Conservation (phyloP, 2,329 filamentous ascomycete genomes). For the Aspergillus tanneri region DNA sequence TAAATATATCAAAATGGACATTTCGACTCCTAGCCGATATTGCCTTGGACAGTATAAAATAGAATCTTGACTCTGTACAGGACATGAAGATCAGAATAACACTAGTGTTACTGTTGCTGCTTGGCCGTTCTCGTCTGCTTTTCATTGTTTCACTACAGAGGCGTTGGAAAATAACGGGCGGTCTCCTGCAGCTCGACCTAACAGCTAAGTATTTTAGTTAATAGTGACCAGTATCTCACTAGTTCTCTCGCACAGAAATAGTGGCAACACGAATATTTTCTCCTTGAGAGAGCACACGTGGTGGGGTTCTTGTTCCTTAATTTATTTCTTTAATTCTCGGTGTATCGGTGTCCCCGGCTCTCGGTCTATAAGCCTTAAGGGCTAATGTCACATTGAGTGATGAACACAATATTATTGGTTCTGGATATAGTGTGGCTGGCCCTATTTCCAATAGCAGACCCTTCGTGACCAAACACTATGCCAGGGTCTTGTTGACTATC, state of each 20-base stretch:
- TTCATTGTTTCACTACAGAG: slow-evolving; percentile 34
- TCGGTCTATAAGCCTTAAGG: slow-evolving; percentile 2
- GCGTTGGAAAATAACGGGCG: slow-evolving; percentile 35
- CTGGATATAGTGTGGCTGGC: slow-evolving; percentile 18
- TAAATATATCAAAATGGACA: no score
- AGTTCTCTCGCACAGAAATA: background rate
- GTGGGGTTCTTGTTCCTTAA: slow-evolving; percentile 14
- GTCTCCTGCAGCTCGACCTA: slow-evolving; percentile 32
- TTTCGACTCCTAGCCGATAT: no score
- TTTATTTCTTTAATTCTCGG: slow-evolving; percentile 7
- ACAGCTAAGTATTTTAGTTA: slow-evolving; percentile 15
- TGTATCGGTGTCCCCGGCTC: background rate
- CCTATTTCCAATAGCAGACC: slow-evolving; percentile 18
- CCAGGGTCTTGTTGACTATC: slow-evolving; percentile 1
- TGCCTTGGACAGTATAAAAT: background rate
- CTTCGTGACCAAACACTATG: slow-evolving; percentile 13
- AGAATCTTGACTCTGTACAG: background rate
- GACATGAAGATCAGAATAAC: background rate
- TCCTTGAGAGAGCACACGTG: slow-evolving; percentile 20
- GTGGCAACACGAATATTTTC: background rate
- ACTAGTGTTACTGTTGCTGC: slow-evolving; percentile 9
- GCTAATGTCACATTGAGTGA: slow-evolving; percentile 8
- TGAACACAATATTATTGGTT: slow-evolving; percentile 15
- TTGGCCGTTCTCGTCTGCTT: slow-evolving; percentile 10
- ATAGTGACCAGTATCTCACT: slow-evolving; percentile 1